Conservation (phyloP, 441 rosid genomes). For the Francoa sonchifolia region DNA sequence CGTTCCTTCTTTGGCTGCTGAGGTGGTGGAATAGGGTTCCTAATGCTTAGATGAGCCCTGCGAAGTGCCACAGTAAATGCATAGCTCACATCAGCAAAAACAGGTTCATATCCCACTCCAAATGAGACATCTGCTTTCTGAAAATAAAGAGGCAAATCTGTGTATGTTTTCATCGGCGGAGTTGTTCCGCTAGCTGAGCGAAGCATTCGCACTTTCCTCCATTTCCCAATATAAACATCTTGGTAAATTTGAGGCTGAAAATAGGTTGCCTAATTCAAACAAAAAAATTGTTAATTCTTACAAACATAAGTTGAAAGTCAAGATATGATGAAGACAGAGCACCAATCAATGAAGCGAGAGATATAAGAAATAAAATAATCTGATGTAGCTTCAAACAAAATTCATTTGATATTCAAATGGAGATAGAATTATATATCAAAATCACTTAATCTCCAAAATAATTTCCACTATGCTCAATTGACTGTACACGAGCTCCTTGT, state of each 20-base stretch:
- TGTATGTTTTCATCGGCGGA: slow-evolving; percentile 87
- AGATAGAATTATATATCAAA: no score
- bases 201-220: slow-evolving; percentile 93
- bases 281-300: slow-evolving; percentile 17
- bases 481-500: no score
- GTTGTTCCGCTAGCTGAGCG: slow-evolving; percentile 98
- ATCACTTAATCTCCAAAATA: no score
- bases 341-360: slow-evolving; percentile 2
- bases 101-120: slow-evolving; percentile 98
- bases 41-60: slow-evolving; percentile 83
- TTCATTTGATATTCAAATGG: no score
- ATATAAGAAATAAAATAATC: no score
- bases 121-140: slow-evolving; percentile 69
- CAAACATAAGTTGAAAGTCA: neutral
- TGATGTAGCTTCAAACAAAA: no score
- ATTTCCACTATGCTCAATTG: no score
- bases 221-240: slow-evolving; percentile 87
- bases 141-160: slow-evolving; percentile 69
- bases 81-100: slow-evolving; percentile 87
- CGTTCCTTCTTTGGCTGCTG: slow-evolving; percentile 71
- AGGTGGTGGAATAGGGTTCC: slow-evolving; percentile 45
- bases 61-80: slow-evolving; percentile 98
- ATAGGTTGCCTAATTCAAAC: slow-evolving; percentile 67
- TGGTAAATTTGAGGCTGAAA: slow-evolving; percentile 93
- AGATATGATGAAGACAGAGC: slow-evolving; percentile 1